phyloP scores from a whole-genome alignment of 805 yeast species.

The Tetrapisispora namnaoensis region DNA sequence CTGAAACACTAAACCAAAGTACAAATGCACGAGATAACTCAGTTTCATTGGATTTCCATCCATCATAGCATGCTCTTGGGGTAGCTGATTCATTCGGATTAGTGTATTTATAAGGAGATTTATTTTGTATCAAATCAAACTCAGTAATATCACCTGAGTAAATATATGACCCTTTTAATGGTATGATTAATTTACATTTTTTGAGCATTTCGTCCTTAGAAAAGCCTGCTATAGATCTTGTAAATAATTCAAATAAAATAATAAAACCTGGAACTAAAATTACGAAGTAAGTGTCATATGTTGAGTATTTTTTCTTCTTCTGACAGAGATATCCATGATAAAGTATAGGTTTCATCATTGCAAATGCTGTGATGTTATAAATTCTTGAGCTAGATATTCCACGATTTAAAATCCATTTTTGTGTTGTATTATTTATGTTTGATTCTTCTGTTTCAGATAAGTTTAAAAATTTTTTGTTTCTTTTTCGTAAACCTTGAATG shows the following conservation, averaged over 20 bases:
- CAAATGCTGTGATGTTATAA: constrained; percentile 46
- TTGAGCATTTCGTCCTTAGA: constrained; percentile 41
- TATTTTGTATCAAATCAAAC: constrained; percentile 43
- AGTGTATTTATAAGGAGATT: constrained; percentile 35
- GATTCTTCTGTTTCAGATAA: constrained; percentile 52
- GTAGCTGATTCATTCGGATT: constrained; percentile 48
- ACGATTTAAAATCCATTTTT: constrained; percentile 46
- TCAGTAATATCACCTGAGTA: constrained; percentile 61
- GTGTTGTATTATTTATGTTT: constrained; percentile 34
- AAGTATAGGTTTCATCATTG: constrained; percentile 51
- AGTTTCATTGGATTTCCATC: constrained; percentile 75
- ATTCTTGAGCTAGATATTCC: constrained; percentile 44
- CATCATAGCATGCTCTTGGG: constrained; percentile 72
- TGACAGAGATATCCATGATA: constrained; percentile 59
- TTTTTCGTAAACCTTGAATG: constrained; percentile 30
- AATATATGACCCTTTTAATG: constrained; percentile 59
- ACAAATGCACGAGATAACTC: constrained; percentile 71
- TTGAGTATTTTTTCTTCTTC: constrained; percentile 59
- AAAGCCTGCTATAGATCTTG: constrained; percentile 38
- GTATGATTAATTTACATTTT: constrained; percentile 46
- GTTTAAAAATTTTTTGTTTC: constrained; percentile 39
- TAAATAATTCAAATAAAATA: constrained; percentile 43
- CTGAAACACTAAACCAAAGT: constrained; percentile 68
- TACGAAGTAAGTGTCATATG: constrained; percentile 52
- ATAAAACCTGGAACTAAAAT: constrained; percentile 64